Evolutionary conservation across 371 early-diverging fungal species (phyloP).

Genomic region (Capillidium heterosporum): DNA sequence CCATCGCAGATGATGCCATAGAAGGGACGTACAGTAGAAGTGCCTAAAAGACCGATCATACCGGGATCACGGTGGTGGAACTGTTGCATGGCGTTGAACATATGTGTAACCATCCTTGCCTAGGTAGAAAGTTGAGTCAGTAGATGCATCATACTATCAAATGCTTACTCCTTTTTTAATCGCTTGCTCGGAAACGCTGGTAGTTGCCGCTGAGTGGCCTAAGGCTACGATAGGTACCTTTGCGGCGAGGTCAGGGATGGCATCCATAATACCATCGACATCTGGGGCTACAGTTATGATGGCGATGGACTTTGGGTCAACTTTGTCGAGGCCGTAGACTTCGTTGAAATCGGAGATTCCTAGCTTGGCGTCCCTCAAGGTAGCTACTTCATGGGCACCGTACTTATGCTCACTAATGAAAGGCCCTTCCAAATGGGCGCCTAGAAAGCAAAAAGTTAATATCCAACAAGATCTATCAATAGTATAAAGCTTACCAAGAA

Average conservation of each 20-base stretch:
- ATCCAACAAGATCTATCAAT: too few species aligned
- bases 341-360: conserved; percentile 49
- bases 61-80: conserved; percentile 72
- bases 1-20: conserved; percentile 67
- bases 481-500: conserved; percentile 26
- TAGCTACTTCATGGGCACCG: conserved; percentile 60
- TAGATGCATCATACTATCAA: conserved; percentile 1
- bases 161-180: conserved; percentile 39
- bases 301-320: conserved; percentile 28
- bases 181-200: conserved; percentile 49
- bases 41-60: conserved; percentile 50
- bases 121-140: background rate
- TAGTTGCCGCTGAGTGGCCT: conserved; percentile 52
- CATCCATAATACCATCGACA: conserved; percentile 49
- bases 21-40: conserved; percentile 37
- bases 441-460: background rate
- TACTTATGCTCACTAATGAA: conserved; percentile 55
- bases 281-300: conserved; percentile 74
- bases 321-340: conserved; percentile 41
- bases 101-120: conserved; percentile 41
- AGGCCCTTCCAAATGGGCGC: conserved; percentile 72
- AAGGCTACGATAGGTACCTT: conserved; percentile 49
- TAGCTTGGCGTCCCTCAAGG: conserved; percentile 38
- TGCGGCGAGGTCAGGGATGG: conserved; percentile 41
- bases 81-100: conserved; percentile 71